Conservation (phyloP, 495 filamentous ascomycete species). For the Aspergillus incahuasiensis region DNA sequence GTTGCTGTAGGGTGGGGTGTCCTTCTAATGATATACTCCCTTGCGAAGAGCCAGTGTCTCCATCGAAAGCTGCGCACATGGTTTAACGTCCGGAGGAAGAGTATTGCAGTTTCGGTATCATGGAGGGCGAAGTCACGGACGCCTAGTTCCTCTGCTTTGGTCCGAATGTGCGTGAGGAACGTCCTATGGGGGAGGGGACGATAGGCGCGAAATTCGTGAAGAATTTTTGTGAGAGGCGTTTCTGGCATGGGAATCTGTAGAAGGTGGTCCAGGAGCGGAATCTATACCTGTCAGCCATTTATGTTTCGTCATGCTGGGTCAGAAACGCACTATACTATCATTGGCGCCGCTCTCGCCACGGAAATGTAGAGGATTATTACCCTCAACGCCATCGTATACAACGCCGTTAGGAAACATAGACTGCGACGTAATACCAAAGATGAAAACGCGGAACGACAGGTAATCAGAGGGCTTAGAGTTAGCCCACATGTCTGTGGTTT, state of each 20-base stretch:
- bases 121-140: constrained; percentile 59
- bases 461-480: constrained; percentile 75
- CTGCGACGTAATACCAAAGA: constrained; percentile 86
- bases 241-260: constrained; percentile 74
- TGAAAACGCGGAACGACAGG: constrained; percentile 83
- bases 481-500: constrained; percentile 67
- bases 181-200: constrained; percentile 78
- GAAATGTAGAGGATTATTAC: constrained; percentile 64
- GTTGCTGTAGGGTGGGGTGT: constrained; percentile 83
- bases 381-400: constrained; percentile 75
- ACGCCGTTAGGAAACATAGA: constrained; percentile 90
- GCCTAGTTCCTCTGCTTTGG: constrained; percentile 48
- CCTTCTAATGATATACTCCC: constrained; percentile 85
- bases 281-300: constrained; percentile 35
- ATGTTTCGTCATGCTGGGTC: neutral
- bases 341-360: constrained; percentile 88
- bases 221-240: constrained; percentile 78
- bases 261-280: constrained; percentile 82
- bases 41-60: constrained; percentile 92
- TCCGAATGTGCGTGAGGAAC: constrained; percentile 69
- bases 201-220: constrained; percentile 80
- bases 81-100: constrained; percentile 71
- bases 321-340: constrained; percentile 64
- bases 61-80: constrained; percentile 88
- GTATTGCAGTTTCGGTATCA: constrained; percentile 45